Base-by-base conservation (phyloP, 352 stramenopile species). In the Globisporangium acanthophoron region DNA sequence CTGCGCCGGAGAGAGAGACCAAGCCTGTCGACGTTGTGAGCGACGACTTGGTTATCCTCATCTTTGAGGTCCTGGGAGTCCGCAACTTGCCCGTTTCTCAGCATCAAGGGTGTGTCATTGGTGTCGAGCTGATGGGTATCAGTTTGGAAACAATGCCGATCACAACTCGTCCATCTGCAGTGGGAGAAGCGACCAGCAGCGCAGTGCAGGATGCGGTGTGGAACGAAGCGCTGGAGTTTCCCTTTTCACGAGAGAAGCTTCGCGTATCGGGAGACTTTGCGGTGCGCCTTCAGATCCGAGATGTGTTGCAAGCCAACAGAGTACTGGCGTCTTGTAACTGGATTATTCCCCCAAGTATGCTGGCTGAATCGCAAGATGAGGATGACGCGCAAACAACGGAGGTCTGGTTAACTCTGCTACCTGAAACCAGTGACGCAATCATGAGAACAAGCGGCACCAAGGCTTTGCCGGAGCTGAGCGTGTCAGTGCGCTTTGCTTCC, bases 291-390 rank as follows among this genome's bases (percentile, higher is more conserved):
- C 44, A 68, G 21, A 40, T 79, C 6, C 57, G 58, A 13, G 60
- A 71, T 18, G 59, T 59, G 1, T 39, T 57, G n/a, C 56, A 64
- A 21, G 33, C 24, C 6, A 61, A 60, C 21, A 50, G 15, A 18
- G 44, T 70, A 13, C 58, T 70, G 12, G 71, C 68, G 3, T 56
- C 45, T 0, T 76, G 71, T 48, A 64, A 67, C 8, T 79, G 66
- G 65, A 29, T 74, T 7, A 47, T 75, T 18, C 68, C 71, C 21
- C 52, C 49, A 40, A 51, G 67, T 18, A 45, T 69, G 3, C n/a
- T 76, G 1, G 40, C 51, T 9, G 6, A 37, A 37, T 5, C 33
- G 6, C 1, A 8, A 5, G 33, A 37, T 9, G 6, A 37, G 33
- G 11, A 37, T 11, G 5, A 9, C 8, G 33, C 33, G 11, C 33